phyloP scores from a whole-genome alignment of 305 asterid species.

The Striga hermonthica region DNA sequence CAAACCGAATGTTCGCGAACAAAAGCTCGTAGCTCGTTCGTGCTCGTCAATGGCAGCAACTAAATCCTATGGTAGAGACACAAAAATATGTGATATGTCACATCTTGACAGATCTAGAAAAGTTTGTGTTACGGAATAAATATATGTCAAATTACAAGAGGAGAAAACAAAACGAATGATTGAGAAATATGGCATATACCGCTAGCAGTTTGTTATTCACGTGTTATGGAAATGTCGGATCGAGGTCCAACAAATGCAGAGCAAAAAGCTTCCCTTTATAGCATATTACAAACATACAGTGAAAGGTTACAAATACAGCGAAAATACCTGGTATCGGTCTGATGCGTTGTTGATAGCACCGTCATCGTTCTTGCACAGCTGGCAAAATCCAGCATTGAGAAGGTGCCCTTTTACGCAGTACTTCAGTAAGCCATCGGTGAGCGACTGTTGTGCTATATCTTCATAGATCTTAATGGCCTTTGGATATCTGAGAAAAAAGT shows the following conservation, averaged over 20 bases:
- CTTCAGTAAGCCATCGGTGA: constrained; percentile 67
- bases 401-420: constrained; percentile 89
- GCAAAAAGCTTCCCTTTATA: constrained; percentile 16
- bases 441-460: constrained; percentile 73
- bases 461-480: constrained; percentile 69
- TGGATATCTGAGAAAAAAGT: constrained; percentile 49
- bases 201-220: constrained; percentile 56
- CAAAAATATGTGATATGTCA: constrained; percentile 10
- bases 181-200: constrained; percentile 41
- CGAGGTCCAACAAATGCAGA: constrained; percentile 45
- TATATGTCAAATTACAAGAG: too few species aligned
- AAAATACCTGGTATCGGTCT: constrained; percentile 64
- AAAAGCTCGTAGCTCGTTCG: too few species aligned
- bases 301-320: constrained; percentile 21
- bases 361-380: constrained; percentile 70
- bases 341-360: constrained; percentile 73
- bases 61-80: constrained; percentile 40
- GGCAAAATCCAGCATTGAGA: constrained; percentile 84
- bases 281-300: constrained; percentile 21
- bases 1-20: too few species aligned
- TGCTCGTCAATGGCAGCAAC: constrained; percentile 57
- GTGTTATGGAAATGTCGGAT: constrained; percentile 66
- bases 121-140: too few species aligned
- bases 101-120: constrained; percentile 1
- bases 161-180: constrained; percentile 11